phyloP scores from a whole-genome alignment of 441 rosid genomes.

The Erysimum cheiri region DNA sequence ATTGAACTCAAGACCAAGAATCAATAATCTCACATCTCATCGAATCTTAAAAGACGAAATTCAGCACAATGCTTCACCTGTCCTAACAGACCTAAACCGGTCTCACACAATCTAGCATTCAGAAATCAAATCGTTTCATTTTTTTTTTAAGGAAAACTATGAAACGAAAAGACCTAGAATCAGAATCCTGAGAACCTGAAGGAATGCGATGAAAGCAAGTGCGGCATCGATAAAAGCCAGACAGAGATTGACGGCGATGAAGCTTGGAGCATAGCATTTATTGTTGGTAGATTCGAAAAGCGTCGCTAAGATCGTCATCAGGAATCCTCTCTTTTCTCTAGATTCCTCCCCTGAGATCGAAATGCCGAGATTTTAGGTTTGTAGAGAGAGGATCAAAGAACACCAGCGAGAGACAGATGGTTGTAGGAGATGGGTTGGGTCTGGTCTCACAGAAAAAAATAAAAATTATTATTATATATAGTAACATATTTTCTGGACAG shows the following conservation, averaged over 20 bases:
- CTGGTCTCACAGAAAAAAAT: constrained; percentile 40
- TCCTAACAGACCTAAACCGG: neutral
- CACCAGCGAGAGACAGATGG: constrained; percentile 44
- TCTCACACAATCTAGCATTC: constrained; percentile 10
- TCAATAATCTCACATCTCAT: constrained; percentile 14
- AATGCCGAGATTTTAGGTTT: constrained; percentile 33
- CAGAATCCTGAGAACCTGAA: constrained; percentile 42
- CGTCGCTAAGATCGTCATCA: constrained; percentile 8
- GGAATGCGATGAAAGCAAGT: constrained; percentile 50
- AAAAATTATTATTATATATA: neutral
- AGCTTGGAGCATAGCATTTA: constrained; percentile 41
- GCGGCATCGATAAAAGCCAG: constrained; percentile 47
- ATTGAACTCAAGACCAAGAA: neutral
- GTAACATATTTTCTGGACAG: constrained; percentile 13
- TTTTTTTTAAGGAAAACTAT: neutral
- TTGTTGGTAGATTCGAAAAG: constrained; percentile 7
- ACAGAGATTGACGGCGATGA: constrained; percentile 45
- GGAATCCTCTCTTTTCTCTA: neutral
- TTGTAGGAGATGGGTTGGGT: constrained; percentile 44
- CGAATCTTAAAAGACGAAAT: constrained; percentile 5
- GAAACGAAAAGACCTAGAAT: constrained; percentile 3
- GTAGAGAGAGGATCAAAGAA: constrained; percentile 21
- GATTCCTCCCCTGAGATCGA: constrained; percentile 25
- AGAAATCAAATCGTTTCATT: neutral
- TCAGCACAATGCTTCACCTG: constrained; percentile 29